Evolutionary conservation across 495 filamentous ascomycete species (phyloP), one percentile per base, ranked within the genome.

Genomic region (Parmelia sp.): DNA sequence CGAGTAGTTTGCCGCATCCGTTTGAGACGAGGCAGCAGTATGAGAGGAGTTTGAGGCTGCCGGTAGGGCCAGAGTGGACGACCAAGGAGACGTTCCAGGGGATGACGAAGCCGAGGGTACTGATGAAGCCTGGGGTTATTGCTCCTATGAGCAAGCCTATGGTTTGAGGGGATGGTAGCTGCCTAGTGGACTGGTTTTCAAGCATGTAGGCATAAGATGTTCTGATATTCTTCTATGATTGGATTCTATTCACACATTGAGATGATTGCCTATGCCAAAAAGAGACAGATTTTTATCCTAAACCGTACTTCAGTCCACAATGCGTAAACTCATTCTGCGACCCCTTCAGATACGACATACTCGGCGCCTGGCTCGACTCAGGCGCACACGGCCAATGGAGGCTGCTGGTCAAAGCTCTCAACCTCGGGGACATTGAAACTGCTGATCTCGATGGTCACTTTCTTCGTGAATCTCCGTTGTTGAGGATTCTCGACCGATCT

Each of bases 31-130:
- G 82, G 68, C 79, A 87, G 67, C 92, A 98, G 77, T 98, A 98
- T 77, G 94, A 98, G 77, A 80, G 93, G 37, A 88, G 87, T 65
- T 77, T 98, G 35, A 83, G 93, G 36, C 70, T 96, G 61, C 94
- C 95, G 17, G 84, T 96, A 36, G 95, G 95, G 11, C 91, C 90
- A 2, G 95, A 98, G 76, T 97, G 92, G 91, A 83, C 84, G 67
- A 96, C 94, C 19, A 97, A 97, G 82, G 84, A 90, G 74, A 91
- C 88, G 21, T 93, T 95, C 79, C 92, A 97, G 77, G 82, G 86
- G 62, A 79, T 84, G 44, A 97, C 92, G 69, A 96, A 93, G 83
- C 95, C 94, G 47, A 85, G 92, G 70, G 82, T 98, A 59, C 82
- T 97, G 75, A 75, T 97, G 76, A 97, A 96, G 80, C 90, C 90